Conservation (phyloP, 2,329 filamentous ascomycete species). For the Leptographium galeiforme region DNA sequence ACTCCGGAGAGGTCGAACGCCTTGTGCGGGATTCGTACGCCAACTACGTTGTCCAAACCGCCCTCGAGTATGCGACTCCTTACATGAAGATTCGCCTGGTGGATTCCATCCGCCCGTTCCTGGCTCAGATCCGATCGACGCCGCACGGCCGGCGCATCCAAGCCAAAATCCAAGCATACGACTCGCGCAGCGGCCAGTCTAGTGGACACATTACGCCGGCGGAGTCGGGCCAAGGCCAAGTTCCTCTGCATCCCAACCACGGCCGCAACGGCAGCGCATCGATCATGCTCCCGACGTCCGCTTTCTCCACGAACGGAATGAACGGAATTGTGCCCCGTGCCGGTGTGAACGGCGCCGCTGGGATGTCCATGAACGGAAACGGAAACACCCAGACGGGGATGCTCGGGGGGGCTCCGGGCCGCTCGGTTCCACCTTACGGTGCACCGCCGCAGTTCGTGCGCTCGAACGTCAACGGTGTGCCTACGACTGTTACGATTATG, state of each 20-base stretch:
- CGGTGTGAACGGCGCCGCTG: conserved; percentile 10
- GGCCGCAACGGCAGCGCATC: conserved; percentile 27
- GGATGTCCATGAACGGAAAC: background rate
- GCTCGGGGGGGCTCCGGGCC: background rate
- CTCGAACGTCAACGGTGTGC: conserved; percentile 3
- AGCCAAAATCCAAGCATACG: conserved; percentile 63
- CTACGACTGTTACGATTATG: conserved; percentile 1
- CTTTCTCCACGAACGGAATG: conserved; percentile 19
- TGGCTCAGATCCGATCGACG: conserved; percentile 75
- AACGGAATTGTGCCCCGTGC: conserved; percentile 16
- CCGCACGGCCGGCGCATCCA: conserved; percentile 90
- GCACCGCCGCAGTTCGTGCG: conserved; percentile 10
- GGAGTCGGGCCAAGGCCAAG: conserved; percentile 40
- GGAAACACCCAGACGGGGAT: background rate
- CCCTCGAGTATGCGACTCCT: conserved; percentile 69
- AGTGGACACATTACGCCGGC: conserved; percentile 38
- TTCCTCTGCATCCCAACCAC: conserved; percentile 30
- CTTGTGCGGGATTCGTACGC: conserved; percentile 86
- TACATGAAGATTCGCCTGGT: conserved; percentile 63
- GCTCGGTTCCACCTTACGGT: conserved; percentile 7
- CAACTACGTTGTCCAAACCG: conserved; percentile 97
- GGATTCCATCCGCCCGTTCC: conserved; percentile 71
- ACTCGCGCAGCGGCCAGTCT: conserved; percentile 26
- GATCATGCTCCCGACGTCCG: conserved; percentile 18
- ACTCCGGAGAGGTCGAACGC: conserved; percentile 65